Percentiles rank a stretch among this genome's conserved stretches.
Evolutionary conservation across 148 eudicot species (phyloP).

Genomic region (Vaccinium corymbosum): DNA sequence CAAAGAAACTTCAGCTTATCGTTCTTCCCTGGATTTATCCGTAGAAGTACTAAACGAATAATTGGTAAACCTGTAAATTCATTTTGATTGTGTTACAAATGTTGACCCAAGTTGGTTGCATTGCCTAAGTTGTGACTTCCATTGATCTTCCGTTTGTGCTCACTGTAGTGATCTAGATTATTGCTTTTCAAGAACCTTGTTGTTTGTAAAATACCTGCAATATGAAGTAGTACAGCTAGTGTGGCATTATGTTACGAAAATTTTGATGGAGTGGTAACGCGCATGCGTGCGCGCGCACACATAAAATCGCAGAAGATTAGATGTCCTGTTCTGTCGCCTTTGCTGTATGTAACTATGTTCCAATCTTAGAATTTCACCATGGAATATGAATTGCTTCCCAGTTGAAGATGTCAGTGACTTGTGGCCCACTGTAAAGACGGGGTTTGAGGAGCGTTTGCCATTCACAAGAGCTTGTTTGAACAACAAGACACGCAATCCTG

Average conservation of each 20-base stretch:
- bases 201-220: not conserved
- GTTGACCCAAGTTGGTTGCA: not conserved
- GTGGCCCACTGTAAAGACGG: conserved; percentile 80
- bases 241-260: not conserved
- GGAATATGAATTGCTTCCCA: conserved; percentile 30
- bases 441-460: conserved; percentile 69
- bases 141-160: not conserved
- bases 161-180: not conserved
- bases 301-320: not conserved
- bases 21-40: not conserved
- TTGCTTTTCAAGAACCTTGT: conserved; percentile 5
- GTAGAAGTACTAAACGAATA: not conserved
- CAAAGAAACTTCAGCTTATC: not conserved
- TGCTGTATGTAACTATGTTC: not conserved
- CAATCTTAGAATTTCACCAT: conserved; percentile 9
- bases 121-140: not conserved
- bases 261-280: not conserved
- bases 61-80: not conserved
- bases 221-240: conserved; percentile 7
- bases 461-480: conserved; percentile 66
- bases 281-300: not conserved
- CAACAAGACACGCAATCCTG: conserved; percentile 89
- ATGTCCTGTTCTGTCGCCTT: not conserved
- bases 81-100: not conserved
- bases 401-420: conserved; percentile 96